phyloP scores from a whole-genome alignment of 2,329 filamentous ascomycete species.

The Juglanconis oblonga region DNA sequence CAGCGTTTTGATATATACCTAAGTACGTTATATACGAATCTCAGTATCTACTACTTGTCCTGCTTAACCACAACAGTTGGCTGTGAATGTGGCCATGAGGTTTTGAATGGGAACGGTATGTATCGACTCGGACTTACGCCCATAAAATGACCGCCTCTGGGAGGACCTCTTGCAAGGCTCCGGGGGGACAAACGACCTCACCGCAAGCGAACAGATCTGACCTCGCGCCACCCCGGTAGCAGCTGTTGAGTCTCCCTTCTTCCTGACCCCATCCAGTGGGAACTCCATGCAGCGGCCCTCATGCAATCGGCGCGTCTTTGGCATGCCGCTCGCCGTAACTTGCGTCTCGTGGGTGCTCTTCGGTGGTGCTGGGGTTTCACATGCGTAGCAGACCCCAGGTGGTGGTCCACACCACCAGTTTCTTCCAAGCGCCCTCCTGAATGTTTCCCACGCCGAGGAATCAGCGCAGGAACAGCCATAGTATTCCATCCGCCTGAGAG shows the following conservation, averaged over 20 bases:
- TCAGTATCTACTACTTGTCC: neutral
- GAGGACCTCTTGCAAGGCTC: too few relatives aligned
- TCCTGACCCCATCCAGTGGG: too few relatives aligned
- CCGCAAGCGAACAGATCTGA: too few relatives aligned
- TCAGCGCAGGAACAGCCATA: too few relatives aligned
- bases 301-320: neutral
- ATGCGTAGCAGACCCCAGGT: neutral
- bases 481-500: too few relatives aligned
- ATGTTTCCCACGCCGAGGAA: too few relatives aligned
- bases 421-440: neutral
- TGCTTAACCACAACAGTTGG: neutral
- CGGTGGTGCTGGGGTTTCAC: neutral
- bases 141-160: too few relatives aligned
- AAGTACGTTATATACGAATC: neutral
- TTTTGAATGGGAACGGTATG: too few relatives aligned
- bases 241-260: too few relatives aligned
- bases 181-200: too few relatives aligned
- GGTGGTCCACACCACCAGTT: neutral
- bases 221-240: too few relatives aligned
- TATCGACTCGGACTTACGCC: neutral
- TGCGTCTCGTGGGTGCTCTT: neutral
- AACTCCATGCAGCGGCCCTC: neutral
- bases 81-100: neutral
- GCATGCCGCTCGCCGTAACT: neutral
- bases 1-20: neutral